Evolutionary conservation across 306 rosid genomes (phyloP).

Genomic region (Vigna angularis): DNA sequence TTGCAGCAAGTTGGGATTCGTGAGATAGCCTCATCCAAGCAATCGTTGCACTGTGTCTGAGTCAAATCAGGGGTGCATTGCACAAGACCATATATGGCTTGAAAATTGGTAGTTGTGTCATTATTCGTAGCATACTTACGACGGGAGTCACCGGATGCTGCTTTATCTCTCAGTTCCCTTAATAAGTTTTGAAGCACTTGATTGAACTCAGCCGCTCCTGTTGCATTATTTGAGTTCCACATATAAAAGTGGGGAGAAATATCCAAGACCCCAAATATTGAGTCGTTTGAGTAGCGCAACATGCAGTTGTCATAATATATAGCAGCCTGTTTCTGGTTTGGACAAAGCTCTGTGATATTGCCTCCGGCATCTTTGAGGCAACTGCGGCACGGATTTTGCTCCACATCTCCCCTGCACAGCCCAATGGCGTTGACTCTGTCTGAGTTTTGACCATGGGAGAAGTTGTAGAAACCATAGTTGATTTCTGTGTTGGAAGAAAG

Average conservation of each 20-base stretch:
- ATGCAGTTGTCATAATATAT: neutral
- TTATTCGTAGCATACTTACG: conserved; percentile 33
- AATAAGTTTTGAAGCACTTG: neutral
- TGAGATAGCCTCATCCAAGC: neutral
- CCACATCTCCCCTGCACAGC: neutral
- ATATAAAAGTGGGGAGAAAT: rapidly evolving
- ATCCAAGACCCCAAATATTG: neutral
- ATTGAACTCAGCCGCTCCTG: neutral
- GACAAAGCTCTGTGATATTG: neutral
- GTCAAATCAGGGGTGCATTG: conserved; percentile 57
- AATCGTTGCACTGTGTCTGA: conserved; percentile 9
- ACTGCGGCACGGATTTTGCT: neutral
- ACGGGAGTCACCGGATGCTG: conserved; percentile 15
- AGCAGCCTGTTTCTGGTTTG: neutral
- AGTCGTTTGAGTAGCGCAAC: neutral
- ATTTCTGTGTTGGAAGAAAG: conserved; percentile 24
- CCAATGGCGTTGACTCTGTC: conserved; percentile 11
- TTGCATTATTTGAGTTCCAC: neutral
- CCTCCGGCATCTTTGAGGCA: neutral
- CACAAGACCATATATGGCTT: conserved; percentile 33
- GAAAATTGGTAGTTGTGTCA: neutral
- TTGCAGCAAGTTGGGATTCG: neutral
- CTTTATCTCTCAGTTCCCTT: neutral
- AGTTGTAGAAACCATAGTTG: conserved; percentile 25
- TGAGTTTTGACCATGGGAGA: neutral